Evolutionary conservation across 805 yeast genomes (phyloP).

Genomic region (Schwanniomyces vanrijiae): DNA sequence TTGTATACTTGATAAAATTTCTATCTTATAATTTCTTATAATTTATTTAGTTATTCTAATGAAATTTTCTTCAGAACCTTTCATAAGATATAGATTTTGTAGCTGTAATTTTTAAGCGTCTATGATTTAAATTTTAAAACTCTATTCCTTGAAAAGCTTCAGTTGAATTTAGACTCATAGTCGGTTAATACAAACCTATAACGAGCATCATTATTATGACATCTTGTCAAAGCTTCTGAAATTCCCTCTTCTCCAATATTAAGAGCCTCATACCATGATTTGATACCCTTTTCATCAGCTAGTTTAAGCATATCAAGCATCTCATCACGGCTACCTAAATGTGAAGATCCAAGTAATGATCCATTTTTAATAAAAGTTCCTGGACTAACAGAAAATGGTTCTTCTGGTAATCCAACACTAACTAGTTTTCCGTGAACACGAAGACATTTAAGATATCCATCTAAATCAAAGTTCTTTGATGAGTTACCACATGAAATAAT

Average conservation of each 20-base stretch:
- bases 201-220: slow-evolving; percentile 32
- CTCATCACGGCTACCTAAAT: slow-evolving; percentile 37
- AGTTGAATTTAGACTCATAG: slow-evolving; percentile 37
- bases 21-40: no score
- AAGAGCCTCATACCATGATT: slow-evolving; percentile 35
- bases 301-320: slow-evolving; percentile 36
- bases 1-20: no score
- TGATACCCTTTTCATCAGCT: slow-evolving; percentile 36
- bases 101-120: no score
- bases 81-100: no score
- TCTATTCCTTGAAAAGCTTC: no score
- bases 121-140: no score
- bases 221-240: slow-evolving; percentile 33
- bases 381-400: slow-evolving; percentile 27
- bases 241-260: slow-evolving; percentile 34
- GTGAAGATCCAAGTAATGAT: slow-evolving; percentile 28
- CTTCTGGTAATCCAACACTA: slow-evolving; percentile 50
- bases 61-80: no score
- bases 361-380: slow-evolving; percentile 26
- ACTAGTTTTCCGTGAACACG: slow-evolving; percentile 25
- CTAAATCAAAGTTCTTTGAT: slow-evolving; percentile 49
- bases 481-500: slow-evolving; percentile 55
- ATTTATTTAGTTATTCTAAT: no score
- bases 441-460: slow-evolving; percentile 41
- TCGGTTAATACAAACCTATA: slow-evolving; percentile 61